Evolutionary conservation across 805 yeast species (phyloP).

Genomic region (Wickerhamiella spandovensis): DNA sequence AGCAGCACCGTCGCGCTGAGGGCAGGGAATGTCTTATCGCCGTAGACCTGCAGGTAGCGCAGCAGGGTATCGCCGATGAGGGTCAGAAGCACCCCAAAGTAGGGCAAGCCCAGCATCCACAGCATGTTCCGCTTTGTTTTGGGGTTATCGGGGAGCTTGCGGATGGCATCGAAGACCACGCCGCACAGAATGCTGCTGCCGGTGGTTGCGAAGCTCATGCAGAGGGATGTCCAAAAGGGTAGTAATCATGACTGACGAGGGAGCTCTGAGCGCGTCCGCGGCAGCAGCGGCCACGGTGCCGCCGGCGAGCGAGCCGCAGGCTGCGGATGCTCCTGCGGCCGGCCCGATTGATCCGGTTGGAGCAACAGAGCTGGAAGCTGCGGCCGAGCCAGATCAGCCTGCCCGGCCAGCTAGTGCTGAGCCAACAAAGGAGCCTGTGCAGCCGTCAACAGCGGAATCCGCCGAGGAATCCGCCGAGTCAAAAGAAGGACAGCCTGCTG

Average conservation of each 20-base stretch:
- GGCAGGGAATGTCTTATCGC: not conserved
- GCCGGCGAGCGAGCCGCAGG: too few relatives aligned
- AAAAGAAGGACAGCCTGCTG: too few relatives aligned
- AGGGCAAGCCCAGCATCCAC: not conserved
- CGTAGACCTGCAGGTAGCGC: not conserved
- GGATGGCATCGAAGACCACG: not conserved
- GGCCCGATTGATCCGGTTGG: too few relatives aligned
- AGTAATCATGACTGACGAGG: not conserved
- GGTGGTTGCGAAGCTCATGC: not conserved
- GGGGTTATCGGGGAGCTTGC: not conserved
- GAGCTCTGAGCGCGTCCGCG: too few relatives aligned
- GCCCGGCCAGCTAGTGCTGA: too few relatives aligned
- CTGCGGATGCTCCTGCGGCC: too few relatives aligned
- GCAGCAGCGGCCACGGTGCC: too few relatives aligned
- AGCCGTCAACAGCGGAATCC: too few relatives aligned
- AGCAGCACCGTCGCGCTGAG: not conserved
- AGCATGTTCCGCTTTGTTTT: not conserved
- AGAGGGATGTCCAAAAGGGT: not conserved
- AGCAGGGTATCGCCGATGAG: not conserved
- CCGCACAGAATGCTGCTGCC: not conserved
- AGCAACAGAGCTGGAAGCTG: too few relatives aligned
- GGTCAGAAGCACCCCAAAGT: not conserved
- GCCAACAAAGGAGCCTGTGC: too few relatives aligned
- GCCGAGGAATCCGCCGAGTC: too few relatives aligned
- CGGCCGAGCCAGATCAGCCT: too few relatives aligned